Percentiles rank a stretch among this genome's conserved stretches.
phyloP scores from a whole-genome alignment of 345 rosid genomes.

The Passiflora organensis region DNA sequence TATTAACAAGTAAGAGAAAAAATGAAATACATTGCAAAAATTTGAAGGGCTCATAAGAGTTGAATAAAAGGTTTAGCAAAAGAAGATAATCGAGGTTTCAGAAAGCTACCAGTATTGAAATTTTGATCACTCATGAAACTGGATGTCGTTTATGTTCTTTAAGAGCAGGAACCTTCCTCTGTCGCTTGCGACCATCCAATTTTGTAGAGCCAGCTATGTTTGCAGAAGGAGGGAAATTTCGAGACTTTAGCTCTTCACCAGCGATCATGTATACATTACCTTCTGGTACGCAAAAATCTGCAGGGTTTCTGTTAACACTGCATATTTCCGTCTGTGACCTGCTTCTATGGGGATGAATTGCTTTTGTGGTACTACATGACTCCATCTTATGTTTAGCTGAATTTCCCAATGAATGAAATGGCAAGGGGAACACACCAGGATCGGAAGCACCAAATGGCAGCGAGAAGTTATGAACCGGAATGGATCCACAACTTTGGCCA shows the following conservation, averaged over 20 bases:
- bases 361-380: constrained; percentile 19
- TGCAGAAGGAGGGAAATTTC: constrained; percentile 19
- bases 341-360: constrained; percentile 30
- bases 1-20: neutral
- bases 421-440: constrained; percentile 38
- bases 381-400: constrained; percentile 35
- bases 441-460: constrained; percentile 40
- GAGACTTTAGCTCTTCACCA: constrained; percentile 47
- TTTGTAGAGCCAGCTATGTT: constrained; percentile 16
- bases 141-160: constrained; percentile 23
- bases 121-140: constrained; percentile 6
- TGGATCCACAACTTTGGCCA: constrained; percentile 33
- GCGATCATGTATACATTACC: constrained; percentile 61
- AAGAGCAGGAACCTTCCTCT: constrained; percentile 33
- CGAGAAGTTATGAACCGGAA: constrained; percentile 38
- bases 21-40: constrained; percentile 1
- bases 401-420: constrained; percentile 27
- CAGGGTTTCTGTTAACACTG: constrained; percentile 75
- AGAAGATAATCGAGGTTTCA: constrained; percentile 1
- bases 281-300: constrained; percentile 73
- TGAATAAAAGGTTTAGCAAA: neutral
- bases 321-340: constrained; percentile 39
- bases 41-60: neutral
- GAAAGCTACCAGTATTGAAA: constrained; percentile 19
- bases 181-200: constrained; percentile 36